Evolutionary conservation across 208 protist genomes (phyloP), one percentile per base, ranked within the genome.

Genomic region (Leishmania gerbilli): DNA sequence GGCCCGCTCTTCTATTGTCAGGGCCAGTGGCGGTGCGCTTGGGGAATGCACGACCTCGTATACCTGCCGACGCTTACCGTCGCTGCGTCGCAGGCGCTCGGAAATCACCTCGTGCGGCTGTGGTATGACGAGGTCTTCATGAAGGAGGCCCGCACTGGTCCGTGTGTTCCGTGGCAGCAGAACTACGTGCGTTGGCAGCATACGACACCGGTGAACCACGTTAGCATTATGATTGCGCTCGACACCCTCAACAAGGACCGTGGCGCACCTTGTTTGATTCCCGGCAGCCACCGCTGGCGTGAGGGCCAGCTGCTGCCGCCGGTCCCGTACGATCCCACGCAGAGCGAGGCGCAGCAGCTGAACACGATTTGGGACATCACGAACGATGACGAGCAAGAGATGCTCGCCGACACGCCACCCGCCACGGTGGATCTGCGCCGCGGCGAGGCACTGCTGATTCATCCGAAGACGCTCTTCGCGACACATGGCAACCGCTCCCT

Each of bases 121-220:
- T 95, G 92, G 90, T 95, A 97, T 81, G 94, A 97, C 74, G 94
- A 97, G 79, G 92, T 93, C 60, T 92, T 89, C 83, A 95, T 89
- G 86, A 97, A 97, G 81, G 89, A 87, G 42, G 85, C 94, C 9
- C 86, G 89, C 31, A 90, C 71, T 19, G 94, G 94, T 1, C 92
- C 92, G 8, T 95, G 91, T 71, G 81, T 96, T 49, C 92, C 92
- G 74, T 97, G 94, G 94, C 91, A 95, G 60, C 94, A 97, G 76
- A 92, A 96, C 83, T 95, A 92, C 82, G 83, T 91, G 1, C 90
- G 91, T 55, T 97, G 94, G 94, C 91, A 93, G 74, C 90, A 96
- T 84, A 94, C 87, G 19, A 87, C 80, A 19, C 90, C 94, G 21
- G 77, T 95, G 47, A 90, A 95, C 71, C 92, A 96, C 84, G 89